These are phyloP conservation scores for Thuidium tamariscinum DNA, from an alignment of 225 moss, liverwort and hornwort genomes.

Conservation along the genomic window DNA sequence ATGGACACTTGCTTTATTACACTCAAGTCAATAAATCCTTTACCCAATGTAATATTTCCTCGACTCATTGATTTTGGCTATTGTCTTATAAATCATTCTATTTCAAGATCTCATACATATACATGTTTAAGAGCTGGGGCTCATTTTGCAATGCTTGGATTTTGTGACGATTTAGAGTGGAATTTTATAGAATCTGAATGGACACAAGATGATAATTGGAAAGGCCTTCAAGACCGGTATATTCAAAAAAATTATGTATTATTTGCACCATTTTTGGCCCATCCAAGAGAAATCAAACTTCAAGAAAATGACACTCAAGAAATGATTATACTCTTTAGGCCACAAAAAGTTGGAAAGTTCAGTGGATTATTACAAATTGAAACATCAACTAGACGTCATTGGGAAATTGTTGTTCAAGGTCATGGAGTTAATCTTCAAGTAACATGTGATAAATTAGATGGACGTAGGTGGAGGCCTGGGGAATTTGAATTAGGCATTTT, in stretches of 20 bases:
- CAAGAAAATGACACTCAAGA: constrained; percentile 51
- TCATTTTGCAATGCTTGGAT: constrained; percentile 33
- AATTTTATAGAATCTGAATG: not conserved
- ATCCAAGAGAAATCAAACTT: constrained; percentile 36
- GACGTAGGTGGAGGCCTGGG: constrained; percentile 30
- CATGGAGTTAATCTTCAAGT: constrained; percentile 47
- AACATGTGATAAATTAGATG: constrained; percentile 52
- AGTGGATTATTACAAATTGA: constrained; percentile 34
- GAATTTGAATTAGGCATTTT: constrained; percentile 42
- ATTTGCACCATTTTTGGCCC: constrained; percentile 54
- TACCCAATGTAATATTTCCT: constrained; percentile 59
- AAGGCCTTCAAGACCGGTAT: constrained; percentile 32
- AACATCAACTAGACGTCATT: constrained; percentile 44
- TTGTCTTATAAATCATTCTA: constrained; percentile 51
- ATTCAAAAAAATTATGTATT: constrained; percentile 23
- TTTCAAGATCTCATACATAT: constrained; percentile 20
- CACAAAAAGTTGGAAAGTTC: constrained; percentile 33
- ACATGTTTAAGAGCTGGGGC: constrained; percentile 43
- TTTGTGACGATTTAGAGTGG: not conserved
- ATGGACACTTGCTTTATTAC: constrained; percentile 43
- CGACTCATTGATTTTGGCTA: constrained; percentile 46
- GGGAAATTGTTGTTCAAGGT: constrained; percentile 53
- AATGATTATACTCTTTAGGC: constrained; percentile 62
- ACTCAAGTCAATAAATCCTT: constrained; percentile 58
- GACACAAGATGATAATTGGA: constrained; percentile 32